Conservation (phyloP, 2,329 filamentous ascomycete genomes). For the Aspergillus phoenicis region DNA sequence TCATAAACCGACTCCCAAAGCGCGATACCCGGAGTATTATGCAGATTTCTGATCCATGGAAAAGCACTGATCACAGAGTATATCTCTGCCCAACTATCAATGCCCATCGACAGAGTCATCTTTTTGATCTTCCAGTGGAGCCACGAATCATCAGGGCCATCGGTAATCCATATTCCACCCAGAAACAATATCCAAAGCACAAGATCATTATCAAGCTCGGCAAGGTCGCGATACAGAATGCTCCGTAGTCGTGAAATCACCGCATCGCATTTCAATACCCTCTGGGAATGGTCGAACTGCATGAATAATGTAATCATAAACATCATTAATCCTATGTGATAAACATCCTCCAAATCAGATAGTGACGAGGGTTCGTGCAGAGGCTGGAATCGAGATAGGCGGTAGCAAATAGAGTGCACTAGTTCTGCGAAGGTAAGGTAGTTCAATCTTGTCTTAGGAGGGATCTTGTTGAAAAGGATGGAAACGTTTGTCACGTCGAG, state of each 20-base stretch:
- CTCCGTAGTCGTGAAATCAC: slow-evolving; percentile 3
- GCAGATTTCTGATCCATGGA: no score
- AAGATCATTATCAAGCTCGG: background rate
- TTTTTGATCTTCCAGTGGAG: background rate
- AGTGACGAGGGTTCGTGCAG: background rate
- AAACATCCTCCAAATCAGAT: background rate
- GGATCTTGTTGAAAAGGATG: slow-evolving; percentile 2
- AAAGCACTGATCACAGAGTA: no score
- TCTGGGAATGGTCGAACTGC: slow-evolving; percentile 7
- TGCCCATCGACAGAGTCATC: background rate
- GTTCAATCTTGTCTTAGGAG: slow-evolving; percentile 1
- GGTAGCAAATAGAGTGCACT: slow-evolving; percentile 14
- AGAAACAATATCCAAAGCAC: background rate
- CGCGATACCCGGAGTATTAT: no score
- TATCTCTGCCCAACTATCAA: background rate
- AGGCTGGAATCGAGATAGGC: slow-evolving; percentile 11
- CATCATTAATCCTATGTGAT: slow-evolving; percentile 8
- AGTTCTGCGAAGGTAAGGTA: slow-evolving; percentile 10
- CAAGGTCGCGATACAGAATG: background rate
- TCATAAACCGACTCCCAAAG: no score
- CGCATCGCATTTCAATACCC: background rate
- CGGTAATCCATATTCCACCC: slow-evolving; percentile 3
- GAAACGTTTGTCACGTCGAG: slow-evolving; percentile 8
- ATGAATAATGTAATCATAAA: slow-evolving; percentile 10
- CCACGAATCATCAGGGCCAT: background rate